A percentile compares a stretch with the other conserved stretches of the same genome.
Evolutionary conservation across 495 filamentous ascomycete genomes (phyloP).

Genomic region (Collariella sp.): DNA sequence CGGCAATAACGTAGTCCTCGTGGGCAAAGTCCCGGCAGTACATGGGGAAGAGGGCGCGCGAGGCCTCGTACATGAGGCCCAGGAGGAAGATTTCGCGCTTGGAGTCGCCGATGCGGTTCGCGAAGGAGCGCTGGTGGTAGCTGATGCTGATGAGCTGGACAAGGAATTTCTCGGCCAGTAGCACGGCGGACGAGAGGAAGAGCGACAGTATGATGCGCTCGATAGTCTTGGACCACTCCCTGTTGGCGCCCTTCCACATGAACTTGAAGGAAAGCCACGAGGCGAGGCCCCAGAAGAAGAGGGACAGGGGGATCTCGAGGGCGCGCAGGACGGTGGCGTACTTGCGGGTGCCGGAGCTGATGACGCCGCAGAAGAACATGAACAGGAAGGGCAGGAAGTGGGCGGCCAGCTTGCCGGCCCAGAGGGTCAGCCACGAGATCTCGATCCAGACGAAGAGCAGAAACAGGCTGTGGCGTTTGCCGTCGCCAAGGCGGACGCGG

Average conservation of each 20-base stretch:
- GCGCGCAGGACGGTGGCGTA: conserved; percentile 74
- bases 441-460: conserved; percentile 90
- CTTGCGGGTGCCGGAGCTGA: conserved; percentile 85
- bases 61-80: conserved; percentile 80
- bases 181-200: conserved; percentile 69
- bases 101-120: conserved; percentile 74
- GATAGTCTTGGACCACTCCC: conserved; percentile 43
- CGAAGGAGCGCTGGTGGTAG: conserved; percentile 92
- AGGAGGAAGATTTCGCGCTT: conserved; percentile 77
- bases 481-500: conserved; percentile 36
- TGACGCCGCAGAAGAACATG: conserved; percentile 78
- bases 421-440: conserved; percentile 79
- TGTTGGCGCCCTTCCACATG: conserved; percentile 36
- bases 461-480: conserved; percentile 45
- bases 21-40: conserved; percentile 85
- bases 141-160: conserved; percentile 90
- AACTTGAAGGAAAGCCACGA: conserved; percentile 74
- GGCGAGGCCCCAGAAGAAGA: conserved; percentile 80
- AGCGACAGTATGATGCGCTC: conserved; percentile 65
- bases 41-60: conserved; percentile 75
- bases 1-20: conserved; percentile 84
- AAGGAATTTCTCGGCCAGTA: conserved; percentile 69
- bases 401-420: conserved; percentile 77
- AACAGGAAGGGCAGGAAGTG: conserved; percentile 73
- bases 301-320: conserved; percentile 74